These are phyloP conservation scores for Leccinellum albellum DNA, from an alignment of 768 basidiomycete genomes.

Conservation along the genomic window DNA sequence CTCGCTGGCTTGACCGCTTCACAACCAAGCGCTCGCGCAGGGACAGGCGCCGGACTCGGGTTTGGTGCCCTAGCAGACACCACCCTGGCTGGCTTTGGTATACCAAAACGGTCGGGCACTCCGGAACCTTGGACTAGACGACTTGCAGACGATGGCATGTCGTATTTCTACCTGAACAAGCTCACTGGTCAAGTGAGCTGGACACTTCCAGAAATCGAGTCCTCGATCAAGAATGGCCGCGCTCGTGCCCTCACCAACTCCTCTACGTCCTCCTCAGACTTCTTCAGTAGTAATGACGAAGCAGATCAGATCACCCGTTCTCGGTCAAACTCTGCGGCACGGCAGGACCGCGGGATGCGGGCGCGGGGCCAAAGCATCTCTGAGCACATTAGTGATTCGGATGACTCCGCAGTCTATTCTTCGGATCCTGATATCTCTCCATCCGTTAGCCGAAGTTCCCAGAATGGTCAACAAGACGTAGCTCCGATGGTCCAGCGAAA, in stretches of 20 bases:
- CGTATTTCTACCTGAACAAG: slow-evolving; percentile 77
- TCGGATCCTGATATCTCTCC: slow-evolving; percentile 32
- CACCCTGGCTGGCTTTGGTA: slow-evolving; percentile 53
- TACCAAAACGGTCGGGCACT: slow-evolving; percentile 53
- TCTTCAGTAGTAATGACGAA: slow-evolving; percentile 21
- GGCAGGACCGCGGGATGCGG: slow-evolving; percentile 23
- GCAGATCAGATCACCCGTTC: slow-evolving; percentile 22
- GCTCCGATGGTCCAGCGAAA: slow-evolving; percentile 16
- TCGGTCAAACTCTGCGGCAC: slow-evolving; percentile 35
- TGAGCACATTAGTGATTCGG: slow-evolving; percentile 65
- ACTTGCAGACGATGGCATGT: slow-evolving; percentile 77
- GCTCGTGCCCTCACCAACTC: slow-evolving; percentile 32
- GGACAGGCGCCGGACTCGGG: slow-evolving; percentile 49
- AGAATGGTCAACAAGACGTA: slow-evolving; percentile 23
- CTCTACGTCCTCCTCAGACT: slow-evolving; percentile 32
- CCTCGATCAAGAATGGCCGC: slow-evolving; percentile 28
- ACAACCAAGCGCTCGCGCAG: slow-evolving; percentile 53
- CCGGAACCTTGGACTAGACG: slow-evolving; percentile 83
- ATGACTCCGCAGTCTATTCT: slow-evolving; percentile 60
- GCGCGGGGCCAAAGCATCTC: slow-evolving; percentile 30
- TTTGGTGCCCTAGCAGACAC: slow-evolving; percentile 37
- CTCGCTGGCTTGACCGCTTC: slow-evolving; percentile 54
- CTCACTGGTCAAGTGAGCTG: slow-evolving; percentile 63
- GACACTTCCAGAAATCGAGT: slow-evolving; percentile 54
- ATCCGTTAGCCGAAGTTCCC: slow-evolving; percentile 30